Evolutionary conservation across 208 protist genomes (phyloP).

Genomic region (Strigomonas oncopelti): DNA sequence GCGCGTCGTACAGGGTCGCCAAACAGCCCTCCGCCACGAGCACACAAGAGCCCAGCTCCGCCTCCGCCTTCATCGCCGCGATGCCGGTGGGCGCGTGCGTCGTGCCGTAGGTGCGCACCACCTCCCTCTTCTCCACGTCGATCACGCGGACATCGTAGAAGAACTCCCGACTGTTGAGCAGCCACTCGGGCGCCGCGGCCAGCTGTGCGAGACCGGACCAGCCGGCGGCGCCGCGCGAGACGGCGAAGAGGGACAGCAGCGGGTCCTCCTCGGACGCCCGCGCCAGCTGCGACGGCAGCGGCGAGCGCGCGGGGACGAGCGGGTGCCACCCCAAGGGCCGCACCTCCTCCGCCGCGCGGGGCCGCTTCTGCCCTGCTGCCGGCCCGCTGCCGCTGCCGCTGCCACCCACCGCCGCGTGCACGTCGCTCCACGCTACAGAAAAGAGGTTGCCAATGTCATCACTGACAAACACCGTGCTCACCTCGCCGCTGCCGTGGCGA

Average conservation of each 20-base stretch:
- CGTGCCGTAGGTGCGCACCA: slow-evolving; percentile 63
- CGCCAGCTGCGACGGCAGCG: not conserved
- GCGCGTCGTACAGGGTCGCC: slow-evolving; percentile 68
- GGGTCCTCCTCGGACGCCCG: too few relatives aligned
- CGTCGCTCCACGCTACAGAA: too few relatives aligned
- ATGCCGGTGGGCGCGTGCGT: slow-evolving; percentile 64
- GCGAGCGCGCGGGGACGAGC: too few relatives aligned
- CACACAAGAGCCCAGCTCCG: slow-evolving; percentile 24
- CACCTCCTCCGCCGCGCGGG: not conserved
- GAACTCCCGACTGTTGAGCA: slow-evolving; percentile 54
- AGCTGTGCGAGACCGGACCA: slow-evolving; percentile 45
- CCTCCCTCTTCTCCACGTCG: slow-evolving; percentile 24
- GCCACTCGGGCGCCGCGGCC: slow-evolving; percentile 2
- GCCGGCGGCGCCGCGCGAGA: slow-evolving; percentile 31
- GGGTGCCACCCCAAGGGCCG: not conserved
- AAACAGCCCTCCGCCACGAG: slow-evolving; percentile 67
- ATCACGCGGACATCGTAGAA: slow-evolving; percentile 69
- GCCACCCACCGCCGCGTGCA: too few relatives aligned
- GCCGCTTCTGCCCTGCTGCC: slow-evolving; percentile 2
- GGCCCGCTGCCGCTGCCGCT: too few relatives aligned
- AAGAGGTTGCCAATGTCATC: too few relatives aligned
- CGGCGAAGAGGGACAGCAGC: too few relatives aligned
- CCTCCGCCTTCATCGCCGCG: not conserved
- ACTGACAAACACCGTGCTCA: too few relatives aligned
- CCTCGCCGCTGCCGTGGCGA: too few relatives aligned